These are phyloP conservation scores for Hypoxylon sp. DNA, from an alignment of 2,329 filamentous ascomycete species.

Conservation along the genomic window DNA sequence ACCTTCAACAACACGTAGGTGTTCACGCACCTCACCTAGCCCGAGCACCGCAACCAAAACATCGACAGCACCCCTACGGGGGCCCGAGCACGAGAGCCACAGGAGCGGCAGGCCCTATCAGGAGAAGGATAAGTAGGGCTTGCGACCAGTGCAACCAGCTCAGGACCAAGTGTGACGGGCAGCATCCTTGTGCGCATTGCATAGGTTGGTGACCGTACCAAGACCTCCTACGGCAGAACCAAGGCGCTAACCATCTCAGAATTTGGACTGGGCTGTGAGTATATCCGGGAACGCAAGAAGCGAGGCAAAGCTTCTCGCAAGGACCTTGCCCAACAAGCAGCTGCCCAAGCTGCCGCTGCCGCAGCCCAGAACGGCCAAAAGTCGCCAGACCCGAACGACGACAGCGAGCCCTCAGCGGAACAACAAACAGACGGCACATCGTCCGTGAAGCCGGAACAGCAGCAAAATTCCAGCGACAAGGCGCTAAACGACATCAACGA, in stretches of 20 bases:
- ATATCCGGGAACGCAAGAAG: constrained; percentile 92
- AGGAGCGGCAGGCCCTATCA: constrained; percentile 71
- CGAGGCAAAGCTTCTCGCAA: constrained; percentile 92
- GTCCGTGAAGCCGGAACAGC: constrained; percentile 48
- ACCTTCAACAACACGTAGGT: constrained; percentile 67
- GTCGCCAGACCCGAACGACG: constrained; percentile 49
- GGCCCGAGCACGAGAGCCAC: constrained; percentile 53
- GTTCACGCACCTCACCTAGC: constrained; percentile 58
- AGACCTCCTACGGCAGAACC: constrained; percentile 11
- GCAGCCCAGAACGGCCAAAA: constrained; percentile 51
- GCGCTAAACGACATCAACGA: constrained; percentile 51
- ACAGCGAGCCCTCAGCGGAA: constrained; percentile 50
- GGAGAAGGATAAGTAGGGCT: constrained; percentile 87
- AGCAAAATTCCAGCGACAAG: constrained; percentile 46
- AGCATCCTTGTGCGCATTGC: constrained; percentile 90
- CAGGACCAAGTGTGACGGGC: constrained; percentile 91
- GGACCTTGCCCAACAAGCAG: constrained; percentile 78
- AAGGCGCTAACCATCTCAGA: constrained; percentile 59
- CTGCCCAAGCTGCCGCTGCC: constrained; percentile 64
- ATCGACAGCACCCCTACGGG: constrained; percentile 62
- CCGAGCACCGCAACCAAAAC: constrained; percentile 57
- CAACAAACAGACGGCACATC: constrained; percentile 45
- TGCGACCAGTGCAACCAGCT: constrained; percentile 97
- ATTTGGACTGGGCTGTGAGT: constrained; percentile 88
- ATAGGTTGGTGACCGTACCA: constrained; percentile 69